phyloP scores from a whole-genome alignment of 1,284 basidiomycete species.

The Boletus albobrunnescens region DNA sequence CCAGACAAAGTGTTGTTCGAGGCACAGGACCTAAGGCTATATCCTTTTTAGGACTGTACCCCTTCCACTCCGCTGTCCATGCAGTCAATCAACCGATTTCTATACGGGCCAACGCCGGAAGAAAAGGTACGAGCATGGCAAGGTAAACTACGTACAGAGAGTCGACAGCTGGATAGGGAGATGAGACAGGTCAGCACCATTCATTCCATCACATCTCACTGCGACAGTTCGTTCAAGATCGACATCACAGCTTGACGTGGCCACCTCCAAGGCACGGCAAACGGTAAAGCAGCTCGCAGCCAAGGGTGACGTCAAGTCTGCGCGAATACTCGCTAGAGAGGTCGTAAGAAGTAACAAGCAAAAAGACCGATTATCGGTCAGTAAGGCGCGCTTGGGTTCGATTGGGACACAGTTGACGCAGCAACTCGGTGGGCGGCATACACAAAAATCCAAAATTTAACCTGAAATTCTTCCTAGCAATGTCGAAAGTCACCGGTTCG shows the following conservation, averaged over 20 bases:
- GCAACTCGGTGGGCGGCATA: constrained; percentile 76
- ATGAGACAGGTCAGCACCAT: constrained; percentile 77
- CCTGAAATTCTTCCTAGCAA: constrained; percentile 52
- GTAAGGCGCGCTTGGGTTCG: constrained; percentile 90
- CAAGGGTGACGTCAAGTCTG: constrained; percentile 91
- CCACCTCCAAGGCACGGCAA: constrained; percentile 76
- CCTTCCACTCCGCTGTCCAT: constrained; percentile 39
- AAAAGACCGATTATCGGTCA: constrained; percentile 86
- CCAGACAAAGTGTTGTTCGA: no score
- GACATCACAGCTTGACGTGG: constrained; percentile 68
- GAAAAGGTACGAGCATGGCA: constrained; percentile 91
- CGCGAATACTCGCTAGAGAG: constrained; percentile 87
- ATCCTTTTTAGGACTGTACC: constrained; percentile 18
- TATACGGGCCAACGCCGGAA: constrained; percentile 93
- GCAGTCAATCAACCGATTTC: constrained; percentile 85
- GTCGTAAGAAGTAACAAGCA: constrained; percentile 95
- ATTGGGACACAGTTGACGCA: constrained; percentile 90
- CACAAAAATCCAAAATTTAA: not conserved
- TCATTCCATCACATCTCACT: constrained; percentile 12
- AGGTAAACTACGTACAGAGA: constrained; percentile 73
- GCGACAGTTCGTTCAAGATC: constrained; percentile 19
- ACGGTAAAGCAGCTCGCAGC: constrained; percentile 87
- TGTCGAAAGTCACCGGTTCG: constrained; percentile 95
- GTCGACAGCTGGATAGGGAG: constrained; percentile 83
- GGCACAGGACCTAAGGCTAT: not conserved